These are phyloP conservation scores for Klebsormidium nitens DNA, from an alignment of 139 green algal genomes.

Conservation along the genomic window DNA sequence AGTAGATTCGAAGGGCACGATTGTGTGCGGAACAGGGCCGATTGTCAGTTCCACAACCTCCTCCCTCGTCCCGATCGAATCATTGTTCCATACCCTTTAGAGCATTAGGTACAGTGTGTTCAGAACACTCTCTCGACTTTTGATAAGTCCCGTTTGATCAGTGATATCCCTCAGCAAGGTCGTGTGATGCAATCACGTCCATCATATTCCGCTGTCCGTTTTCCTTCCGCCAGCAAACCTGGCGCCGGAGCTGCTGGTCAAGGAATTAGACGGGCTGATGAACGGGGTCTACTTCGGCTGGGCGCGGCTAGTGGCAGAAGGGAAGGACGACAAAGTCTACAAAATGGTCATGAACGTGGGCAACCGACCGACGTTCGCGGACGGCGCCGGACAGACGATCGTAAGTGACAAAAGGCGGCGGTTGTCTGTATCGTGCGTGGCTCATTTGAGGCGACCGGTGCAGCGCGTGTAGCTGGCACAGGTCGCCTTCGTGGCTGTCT, in stretches of 20 bases:
- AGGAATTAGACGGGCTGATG: constrained; percentile 48
- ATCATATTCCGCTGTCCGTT: background rate
- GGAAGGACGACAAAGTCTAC: constrained; percentile 47
- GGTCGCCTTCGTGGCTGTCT: too few relatives aligned
- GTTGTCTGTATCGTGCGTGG: too few relatives aligned
- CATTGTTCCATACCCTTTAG: too few relatives aligned
- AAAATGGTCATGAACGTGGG: constrained; percentile 93
- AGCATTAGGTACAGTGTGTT: background rate
- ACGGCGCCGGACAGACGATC: constrained; percentile 42
- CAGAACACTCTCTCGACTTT: background rate
- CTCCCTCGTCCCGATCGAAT: too few relatives aligned
- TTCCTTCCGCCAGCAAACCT: constrained; percentile 32
- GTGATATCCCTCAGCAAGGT: background rate
- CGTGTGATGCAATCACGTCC: background rate
- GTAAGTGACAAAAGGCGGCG: too few relatives aligned
- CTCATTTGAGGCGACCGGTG: too few relatives aligned
- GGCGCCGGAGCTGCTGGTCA: constrained; percentile 41
- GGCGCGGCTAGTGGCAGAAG: constrained; percentile 40
- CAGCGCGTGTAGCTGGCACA: too few relatives aligned
- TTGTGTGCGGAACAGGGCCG: too few relatives aligned
- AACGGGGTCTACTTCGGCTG: constrained; percentile 90
- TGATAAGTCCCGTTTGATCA: background rate
- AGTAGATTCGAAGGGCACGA: too few relatives aligned
- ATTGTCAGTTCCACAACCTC: too few relatives aligned
- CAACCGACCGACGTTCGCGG: constrained; percentile 71